Conservation (phyloP, 2,329 filamentous ascomycete genomes). For the Ilyonectria sp. region DNA sequence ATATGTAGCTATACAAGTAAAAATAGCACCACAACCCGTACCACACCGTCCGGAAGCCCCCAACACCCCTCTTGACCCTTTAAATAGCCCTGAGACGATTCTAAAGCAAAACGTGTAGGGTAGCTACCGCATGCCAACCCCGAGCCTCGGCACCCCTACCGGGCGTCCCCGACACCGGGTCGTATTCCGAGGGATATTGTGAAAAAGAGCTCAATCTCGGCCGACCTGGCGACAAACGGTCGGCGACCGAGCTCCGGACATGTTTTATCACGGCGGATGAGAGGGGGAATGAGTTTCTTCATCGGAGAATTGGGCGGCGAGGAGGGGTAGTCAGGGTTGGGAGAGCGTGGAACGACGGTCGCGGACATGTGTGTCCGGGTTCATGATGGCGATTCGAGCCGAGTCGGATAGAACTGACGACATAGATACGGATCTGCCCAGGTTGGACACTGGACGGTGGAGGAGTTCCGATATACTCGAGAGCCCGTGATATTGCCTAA, state of each 20-base stretch:
- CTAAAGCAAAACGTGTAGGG: neutral
- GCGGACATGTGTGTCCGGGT: constrained; percentile 2
- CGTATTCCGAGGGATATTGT: neutral
- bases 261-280: neutral
- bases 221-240: neutral
- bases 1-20: neutral
- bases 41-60: neutral
- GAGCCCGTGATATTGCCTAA: neutral
- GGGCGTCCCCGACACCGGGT: neutral
- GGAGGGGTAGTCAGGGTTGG: neutral
- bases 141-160: neutral
- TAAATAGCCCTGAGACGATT: neutral
- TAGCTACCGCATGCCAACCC: neutral
- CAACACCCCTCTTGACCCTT: neutral
- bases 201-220: neutral
- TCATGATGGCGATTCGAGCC: neutral
- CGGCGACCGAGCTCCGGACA: neutral
- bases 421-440: neutral
- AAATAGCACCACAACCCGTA: neutral
- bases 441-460: neutral
- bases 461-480: neutral
- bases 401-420: neutral
- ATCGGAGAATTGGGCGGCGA: neutral
- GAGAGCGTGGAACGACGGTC: too few relatives aligned
- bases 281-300: neutral